A percentile compares a stretch with the other conserved stretches of the same genome.
Conservation (phyloP, 352 stramenopile species). For the Phytopythium oedochilum region DNA sequence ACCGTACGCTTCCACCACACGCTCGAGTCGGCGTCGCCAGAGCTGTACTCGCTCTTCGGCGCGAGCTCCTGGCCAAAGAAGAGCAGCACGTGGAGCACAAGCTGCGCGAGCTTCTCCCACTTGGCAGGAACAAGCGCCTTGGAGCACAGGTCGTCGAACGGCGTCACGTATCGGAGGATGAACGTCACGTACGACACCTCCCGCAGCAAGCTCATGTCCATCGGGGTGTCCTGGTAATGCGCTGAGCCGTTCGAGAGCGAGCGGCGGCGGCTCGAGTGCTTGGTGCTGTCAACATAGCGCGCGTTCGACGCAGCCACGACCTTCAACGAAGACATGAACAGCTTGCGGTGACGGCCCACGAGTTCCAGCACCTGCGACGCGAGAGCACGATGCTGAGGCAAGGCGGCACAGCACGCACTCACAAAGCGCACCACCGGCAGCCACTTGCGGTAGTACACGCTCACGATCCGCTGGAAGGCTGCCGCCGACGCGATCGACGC, state of each 20-base stretch:
- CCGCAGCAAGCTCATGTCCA: constrained; percentile 54
- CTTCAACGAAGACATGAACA: constrained; percentile 67
- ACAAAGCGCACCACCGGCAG: constrained; percentile 61
- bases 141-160: constrained; percentile 68
- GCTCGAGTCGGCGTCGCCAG: constrained; percentile 16
- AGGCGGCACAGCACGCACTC: constrained; percentile 46
- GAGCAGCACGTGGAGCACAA: constrained; percentile 61
- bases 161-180: constrained; percentile 71
- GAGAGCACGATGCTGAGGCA: constrained; percentile 68
- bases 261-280: neutral
- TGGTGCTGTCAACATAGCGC: neutral
- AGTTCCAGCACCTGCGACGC: constrained; percentile 54
- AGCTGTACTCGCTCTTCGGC: constrained; percentile 28
- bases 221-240: neutral
- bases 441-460: constrained; percentile 76
- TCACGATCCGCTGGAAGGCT: constrained; percentile 54
- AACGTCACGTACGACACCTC: constrained; percentile 78
- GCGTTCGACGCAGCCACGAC: constrained; percentile 14
- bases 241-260: neutral
- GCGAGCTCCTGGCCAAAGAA: constrained; percentile 56
- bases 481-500: constrained; percentile 27
- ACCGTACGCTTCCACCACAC: constrained; percentile 55
- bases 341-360: constrained; percentile 63
- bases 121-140: constrained; percentile 52
- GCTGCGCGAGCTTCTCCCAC: constrained; percentile 74